Conservation (phyloP, 768 basidiomycete species). For the Suillus spraguei region DNA sequence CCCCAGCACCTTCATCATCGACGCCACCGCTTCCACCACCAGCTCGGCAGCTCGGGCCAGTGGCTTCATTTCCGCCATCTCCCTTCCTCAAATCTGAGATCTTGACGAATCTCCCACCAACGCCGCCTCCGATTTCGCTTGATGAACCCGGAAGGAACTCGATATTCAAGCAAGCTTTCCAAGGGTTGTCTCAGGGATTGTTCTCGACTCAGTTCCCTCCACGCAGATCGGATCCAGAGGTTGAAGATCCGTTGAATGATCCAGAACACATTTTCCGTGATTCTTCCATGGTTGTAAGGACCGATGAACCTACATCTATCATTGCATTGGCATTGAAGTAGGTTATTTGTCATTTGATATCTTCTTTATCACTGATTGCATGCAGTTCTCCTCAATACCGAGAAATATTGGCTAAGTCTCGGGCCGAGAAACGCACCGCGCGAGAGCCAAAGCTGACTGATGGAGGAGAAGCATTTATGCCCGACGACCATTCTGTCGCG, state of each 20-base stretch:
- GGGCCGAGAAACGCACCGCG: slow-evolving; percentile 73
- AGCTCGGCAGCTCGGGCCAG: slow-evolving; percentile 11
- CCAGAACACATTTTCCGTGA: slow-evolving; percentile 95
- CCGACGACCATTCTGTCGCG: slow-evolving; percentile 79
- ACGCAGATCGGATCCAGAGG: slow-evolving; percentile 58
- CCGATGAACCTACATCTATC: slow-evolving; percentile 97
- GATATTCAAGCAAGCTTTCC: slow-evolving; percentile 65
- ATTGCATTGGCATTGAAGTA: slow-evolving; percentile 93
- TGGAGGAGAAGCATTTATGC: slow-evolving; percentile 87
- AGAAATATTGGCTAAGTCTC: slow-evolving; percentile 75
- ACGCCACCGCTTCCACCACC: slow-evolving; percentile 33
- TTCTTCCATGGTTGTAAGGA: slow-evolving; percentile 91
- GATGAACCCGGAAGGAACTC: slow-evolving; percentile 62
- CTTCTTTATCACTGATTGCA: not conserved
- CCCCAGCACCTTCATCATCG: slow-evolving; percentile 17
- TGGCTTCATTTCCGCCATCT: slow-evolving; percentile 51
- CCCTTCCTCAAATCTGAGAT: slow-evolving; percentile 49
- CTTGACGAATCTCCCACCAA: slow-evolving; percentile 39
- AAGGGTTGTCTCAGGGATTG: slow-evolving; percentile 60
- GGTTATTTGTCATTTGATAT: slow-evolving; percentile 24
- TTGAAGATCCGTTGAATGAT: slow-evolving; percentile 70
- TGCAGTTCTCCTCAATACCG: slow-evolving; percentile 79
- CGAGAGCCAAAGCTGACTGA: slow-evolving; percentile 59
- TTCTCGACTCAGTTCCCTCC: slow-evolving; percentile 66
- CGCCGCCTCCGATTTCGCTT: slow-evolving; percentile 52